Percentiles rank a stretch among this genome's conserved stretches.
Conservation (phyloP, 495 filamentous ascomycete genomes). For the Aspergillus taichungensis region DNA sequence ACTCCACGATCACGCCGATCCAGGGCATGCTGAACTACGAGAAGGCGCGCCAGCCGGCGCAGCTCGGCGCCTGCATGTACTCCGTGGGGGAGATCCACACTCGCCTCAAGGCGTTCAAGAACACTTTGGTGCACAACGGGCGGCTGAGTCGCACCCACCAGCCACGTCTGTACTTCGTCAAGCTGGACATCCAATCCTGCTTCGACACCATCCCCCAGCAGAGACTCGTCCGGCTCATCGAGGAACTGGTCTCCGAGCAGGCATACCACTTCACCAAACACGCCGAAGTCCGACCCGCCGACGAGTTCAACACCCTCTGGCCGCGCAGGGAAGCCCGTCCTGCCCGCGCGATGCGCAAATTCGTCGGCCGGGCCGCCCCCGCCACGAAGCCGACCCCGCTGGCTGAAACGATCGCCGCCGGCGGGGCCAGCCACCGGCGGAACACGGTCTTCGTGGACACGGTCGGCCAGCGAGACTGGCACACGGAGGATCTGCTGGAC, state of each 20-base stretch:
- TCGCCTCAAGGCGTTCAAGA: conserved; percentile 62
- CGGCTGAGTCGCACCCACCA: not conserved
- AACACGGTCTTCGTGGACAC: conserved; percentile 70
- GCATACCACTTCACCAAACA: conserved; percentile 69
- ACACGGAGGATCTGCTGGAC: conserved; percentile 51
- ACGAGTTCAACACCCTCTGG: conserved; percentile 11
- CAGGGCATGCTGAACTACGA: conserved; percentile 72
- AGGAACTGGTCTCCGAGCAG: conserved; percentile 51
- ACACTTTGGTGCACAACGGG: conserved; percentile 10
- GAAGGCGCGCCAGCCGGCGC: conserved; percentile 49
- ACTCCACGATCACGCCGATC: conserved; percentile 66
- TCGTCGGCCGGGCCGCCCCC: conserved; percentile 49
- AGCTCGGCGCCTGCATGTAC: conserved; percentile 67
- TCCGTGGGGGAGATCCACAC: conserved; percentile 75
- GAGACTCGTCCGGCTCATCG: conserved; percentile 57
- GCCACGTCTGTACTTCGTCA: conserved; percentile 66
- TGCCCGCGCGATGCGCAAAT: conserved; percentile 52
- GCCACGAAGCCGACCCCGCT: conserved; percentile 44
- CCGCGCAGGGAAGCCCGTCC: conserved; percentile 4
- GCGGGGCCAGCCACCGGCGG: conserved; percentile 32
- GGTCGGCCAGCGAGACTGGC: conserved; percentile 41
- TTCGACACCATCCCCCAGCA: conserved; percentile 93
- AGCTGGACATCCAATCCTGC: conserved; percentile 83
- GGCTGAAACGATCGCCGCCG: conserved; percentile 41
- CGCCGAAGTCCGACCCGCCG: conserved; percentile 51